Evolutionary conservation across 768 basidiomycete genomes (phyloP), one percentile per base, ranked within the genome.

Genomic region (Lyophyllum atratum): DNA sequence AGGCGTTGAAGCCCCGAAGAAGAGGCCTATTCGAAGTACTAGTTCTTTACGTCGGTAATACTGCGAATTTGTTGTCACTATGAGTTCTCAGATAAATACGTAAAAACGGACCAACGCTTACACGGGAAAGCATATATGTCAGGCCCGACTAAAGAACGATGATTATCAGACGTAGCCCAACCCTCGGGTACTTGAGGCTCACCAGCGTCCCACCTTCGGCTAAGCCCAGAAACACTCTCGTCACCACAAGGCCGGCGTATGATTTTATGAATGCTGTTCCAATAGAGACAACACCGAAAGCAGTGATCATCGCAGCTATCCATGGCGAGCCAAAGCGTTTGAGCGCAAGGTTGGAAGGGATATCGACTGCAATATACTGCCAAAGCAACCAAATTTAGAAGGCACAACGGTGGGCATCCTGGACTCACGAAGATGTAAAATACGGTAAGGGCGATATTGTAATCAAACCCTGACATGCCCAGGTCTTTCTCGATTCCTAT

Each of bases 1-100:
- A 25, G 68, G 61, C 1, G 74, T 71, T 4, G 74, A 67, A 7
- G 68, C 39, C 15, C 74, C 74, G 49, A 73, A 72, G 57, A 75
- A 75, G 11, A 75, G 64, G 7, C 73, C 72, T 4, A 74, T 69
- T 21, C 73, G 62, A 33, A 74, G 57, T 4, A 75, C 71, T 1
- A 75, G 58, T 53, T 75, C 73, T 24, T 65, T 54, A 10, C 74
- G 68, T 42, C 70, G 70, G 55, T 75, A 75, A 51, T 70, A 75
- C 70, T 72, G 46, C 9, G 39, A n/a, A 46, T 9, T 7, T 33
- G 33, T 9, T 37, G 21, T 43, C 21, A 31, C 29, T 5, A 11
- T 31, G 8, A 22, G 8, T 24, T 25, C 21, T 45, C 19, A 31
- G 0, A 9, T 25, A 22, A 29, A 22, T 31, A 19, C 11, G 19